phyloP scores from a whole-genome alignment of 2,329 filamentous ascomycete species.

The Penicillium sclerotigenum region DNA sequence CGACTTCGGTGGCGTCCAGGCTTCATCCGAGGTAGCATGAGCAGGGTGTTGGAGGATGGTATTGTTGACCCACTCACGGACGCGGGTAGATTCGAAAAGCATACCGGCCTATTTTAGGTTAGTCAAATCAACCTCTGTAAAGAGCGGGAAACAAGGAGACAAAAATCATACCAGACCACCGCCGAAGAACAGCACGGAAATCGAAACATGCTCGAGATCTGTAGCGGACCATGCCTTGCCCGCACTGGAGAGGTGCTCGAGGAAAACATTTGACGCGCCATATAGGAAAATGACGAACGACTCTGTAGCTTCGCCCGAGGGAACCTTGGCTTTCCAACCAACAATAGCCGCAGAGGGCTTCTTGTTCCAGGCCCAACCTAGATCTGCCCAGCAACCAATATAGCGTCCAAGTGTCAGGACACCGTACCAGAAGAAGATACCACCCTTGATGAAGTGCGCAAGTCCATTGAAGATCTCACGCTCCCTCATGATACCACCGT shows the following conservation, averaged over 20 bases:
- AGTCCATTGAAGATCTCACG: constrained; percentile 73
- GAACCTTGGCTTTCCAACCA: constrained; percentile 60
- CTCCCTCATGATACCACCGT: constrained; percentile 76
- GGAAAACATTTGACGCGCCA: constrained; percentile 82
- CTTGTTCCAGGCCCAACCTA: constrained; percentile 95
- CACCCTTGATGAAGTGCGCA: constrained; percentile 91
- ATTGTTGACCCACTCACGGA: constrained; percentile 58
- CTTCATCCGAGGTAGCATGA: constrained; percentile 46
- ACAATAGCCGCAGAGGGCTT: constrained; percentile 60
- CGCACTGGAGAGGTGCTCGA: constrained; percentile 78
- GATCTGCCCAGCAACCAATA: constrained; percentile 83
- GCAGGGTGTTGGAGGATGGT: constrained; percentile 44
- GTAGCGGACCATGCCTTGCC: constrained; percentile 69
- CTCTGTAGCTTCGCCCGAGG: constrained; percentile 84
- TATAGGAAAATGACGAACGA: constrained; percentile 88
- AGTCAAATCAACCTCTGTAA: neutral
- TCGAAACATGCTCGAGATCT: constrained; percentile 88
- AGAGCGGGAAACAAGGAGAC: neutral
- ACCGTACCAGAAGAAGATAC: constrained; percentile 92
- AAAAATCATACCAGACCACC: constrained; percentile 67
- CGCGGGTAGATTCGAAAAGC: constrained; percentile 71
- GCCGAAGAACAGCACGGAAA: constrained; percentile 89
- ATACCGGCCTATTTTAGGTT: constrained; percentile 62
- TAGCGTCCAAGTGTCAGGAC: constrained; percentile 82
- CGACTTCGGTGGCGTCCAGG: constrained; percentile 59